phyloP scores from a whole-genome alignment of 257 asterid genomes.

The Ocimum tenuiflorum region DNA sequence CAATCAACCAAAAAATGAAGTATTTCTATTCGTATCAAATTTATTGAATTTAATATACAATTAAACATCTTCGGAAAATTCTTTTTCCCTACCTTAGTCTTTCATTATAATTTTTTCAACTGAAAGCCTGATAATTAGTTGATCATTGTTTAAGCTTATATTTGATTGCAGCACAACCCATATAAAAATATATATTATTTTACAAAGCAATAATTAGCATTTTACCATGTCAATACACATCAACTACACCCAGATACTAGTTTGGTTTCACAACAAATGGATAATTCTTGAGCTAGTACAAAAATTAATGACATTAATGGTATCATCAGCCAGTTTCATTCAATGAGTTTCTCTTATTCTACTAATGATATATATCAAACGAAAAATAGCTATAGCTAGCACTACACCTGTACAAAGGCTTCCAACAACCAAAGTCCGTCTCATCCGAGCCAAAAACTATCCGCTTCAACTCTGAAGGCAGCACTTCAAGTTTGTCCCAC shows the following conservation, averaged over 20 bases:
- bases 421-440: slow-evolving; percentile 63
- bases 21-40: background rate
- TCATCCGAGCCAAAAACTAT: slow-evolving; percentile 41
- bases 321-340: background rate
- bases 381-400: background rate
- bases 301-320: background rate
- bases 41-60: background rate
- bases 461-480: slow-evolving; percentile 49
- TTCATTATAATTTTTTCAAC: background rate
- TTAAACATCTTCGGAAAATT: background rate
- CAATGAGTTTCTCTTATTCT: background rate
- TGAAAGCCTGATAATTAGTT: background rate
- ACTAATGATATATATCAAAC: background rate
- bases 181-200: background rate
- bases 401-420: slow-evolving; percentile 65
- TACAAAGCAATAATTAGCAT: background rate
- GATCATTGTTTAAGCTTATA: background rate
- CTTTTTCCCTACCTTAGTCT: background rate
- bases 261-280: background rate
- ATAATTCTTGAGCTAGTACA: background rate
- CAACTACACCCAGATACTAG: background rate
- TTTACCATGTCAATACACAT: background rate
- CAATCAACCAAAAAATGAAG: background rate
- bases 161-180: background rate
- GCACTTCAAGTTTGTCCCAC: slow-evolving; percentile 72